Conservation (phyloP, 2,329 filamentous ascomycete species). For the Colletotrichum sp. region DNA sequence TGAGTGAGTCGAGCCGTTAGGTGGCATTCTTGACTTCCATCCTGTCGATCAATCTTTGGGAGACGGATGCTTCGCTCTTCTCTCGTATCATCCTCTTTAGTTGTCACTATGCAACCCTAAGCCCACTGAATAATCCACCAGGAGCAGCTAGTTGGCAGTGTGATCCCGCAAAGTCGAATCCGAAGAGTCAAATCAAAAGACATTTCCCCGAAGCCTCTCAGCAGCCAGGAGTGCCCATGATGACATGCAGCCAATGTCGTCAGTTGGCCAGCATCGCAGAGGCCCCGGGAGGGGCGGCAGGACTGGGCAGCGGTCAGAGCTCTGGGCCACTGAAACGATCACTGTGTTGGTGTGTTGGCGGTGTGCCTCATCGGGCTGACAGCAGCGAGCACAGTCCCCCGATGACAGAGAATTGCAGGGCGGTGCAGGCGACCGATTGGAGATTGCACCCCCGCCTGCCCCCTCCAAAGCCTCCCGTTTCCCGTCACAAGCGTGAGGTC, state of each 20-base stretch:
- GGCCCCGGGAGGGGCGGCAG: background rate
- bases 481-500: background rate
- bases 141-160: background rate
- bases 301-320: constrained; percentile 13
- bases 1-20: background rate
- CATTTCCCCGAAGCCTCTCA: background rate
- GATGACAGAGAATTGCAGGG: background rate
- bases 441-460: background rate
- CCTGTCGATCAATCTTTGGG: background rate
- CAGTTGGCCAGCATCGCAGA: background rate
- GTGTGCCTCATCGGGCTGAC: background rate
- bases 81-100: background rate
- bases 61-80: background rate
- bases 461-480: background rate
- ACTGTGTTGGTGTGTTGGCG: constrained; percentile 11
- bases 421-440: background rate
- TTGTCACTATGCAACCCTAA: background rate
- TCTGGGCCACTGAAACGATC: constrained; percentile 11
- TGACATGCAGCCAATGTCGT: background rate
- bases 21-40: background rate
- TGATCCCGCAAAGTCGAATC: background rate
- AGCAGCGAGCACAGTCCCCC: constrained; percentile 5
- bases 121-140: background rate
- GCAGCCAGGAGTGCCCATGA: background rate
- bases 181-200: background rate